phyloP scores from a whole-genome alignment of 2,329 filamentous ascomycete genomes.

The Triangularia setosa region DNA sequence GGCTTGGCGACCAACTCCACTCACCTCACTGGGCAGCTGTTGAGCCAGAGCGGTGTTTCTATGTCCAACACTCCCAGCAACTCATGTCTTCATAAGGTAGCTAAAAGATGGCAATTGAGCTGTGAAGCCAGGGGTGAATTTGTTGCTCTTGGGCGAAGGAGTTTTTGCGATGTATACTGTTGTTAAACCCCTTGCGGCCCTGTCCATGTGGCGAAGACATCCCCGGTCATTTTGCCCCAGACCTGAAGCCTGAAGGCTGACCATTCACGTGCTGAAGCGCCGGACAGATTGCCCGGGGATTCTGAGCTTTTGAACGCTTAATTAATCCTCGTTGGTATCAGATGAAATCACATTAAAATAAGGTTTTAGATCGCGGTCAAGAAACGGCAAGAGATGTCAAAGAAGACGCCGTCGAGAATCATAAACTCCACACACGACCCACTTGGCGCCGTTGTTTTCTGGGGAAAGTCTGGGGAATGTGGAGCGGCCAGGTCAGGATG shows the following conservation, averaged over 20 bases:
- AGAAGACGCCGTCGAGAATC: slow-evolving; percentile 7
- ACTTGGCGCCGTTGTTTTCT: slow-evolving; percentile 19
- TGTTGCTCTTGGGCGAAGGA: not conserved
- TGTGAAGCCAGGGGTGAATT: not conserved
- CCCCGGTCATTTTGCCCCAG: not conserved
- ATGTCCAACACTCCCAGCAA: too few relatives aligned
- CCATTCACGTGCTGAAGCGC: not conserved
- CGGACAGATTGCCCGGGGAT: not conserved
- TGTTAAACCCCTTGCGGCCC: not conserved
- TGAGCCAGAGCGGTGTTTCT: not conserved
- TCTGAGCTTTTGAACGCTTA: not conserved
- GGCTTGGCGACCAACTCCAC: not conserved
- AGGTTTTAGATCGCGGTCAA: not conserved
- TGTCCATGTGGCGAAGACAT: not conserved
- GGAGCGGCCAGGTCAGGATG: slow-evolving; percentile 12
- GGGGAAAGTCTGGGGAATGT: slow-evolving; percentile 25
- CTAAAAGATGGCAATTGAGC: not conserved
- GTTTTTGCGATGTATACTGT: not conserved
- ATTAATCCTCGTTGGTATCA: not conserved
- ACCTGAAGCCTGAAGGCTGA: not conserved
- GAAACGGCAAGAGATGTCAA: slow-evolving; percentile 1
- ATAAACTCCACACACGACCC: slow-evolving; percentile 22
- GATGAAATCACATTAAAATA: not conserved
- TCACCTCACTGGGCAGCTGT: not conserved
- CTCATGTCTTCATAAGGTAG: too few relatives aligned